Base-by-base conservation (phyloP, 2,329 filamentous ascomycete species). In the Ambrosiella cleistominuta region DNA sequence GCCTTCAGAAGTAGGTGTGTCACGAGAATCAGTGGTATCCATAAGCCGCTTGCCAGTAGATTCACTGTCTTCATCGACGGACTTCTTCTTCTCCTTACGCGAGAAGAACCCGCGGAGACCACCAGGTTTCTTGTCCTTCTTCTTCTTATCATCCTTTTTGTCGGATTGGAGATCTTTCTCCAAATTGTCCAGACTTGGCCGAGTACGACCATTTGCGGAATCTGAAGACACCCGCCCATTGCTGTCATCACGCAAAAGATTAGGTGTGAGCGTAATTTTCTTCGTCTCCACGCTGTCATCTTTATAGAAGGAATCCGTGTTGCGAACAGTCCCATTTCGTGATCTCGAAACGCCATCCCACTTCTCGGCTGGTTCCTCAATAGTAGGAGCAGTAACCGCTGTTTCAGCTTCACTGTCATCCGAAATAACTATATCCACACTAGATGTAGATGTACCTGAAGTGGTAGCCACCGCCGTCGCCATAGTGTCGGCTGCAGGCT, bases 291-390 rank as follows among this genome's bases (percentile, higher is more conserved):
- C 85, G 38, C 81, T 88, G 66, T 98, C 91, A 66, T 97, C 93
- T 69, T 89, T 95, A 75, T 96, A 96, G 75, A 97, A 96, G 0
- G 91, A 95, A 70, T 97, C 91, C 3, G 88, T 91, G 67, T 94
- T 94, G 62, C 91, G 81, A 50, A 95, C 79, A 19, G 86, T 91
- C 47, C 89, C 89, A 64, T 95, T 94, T 62, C 85, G 81, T 40
- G 88, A 89, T 66, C 84, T 80, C 67, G 76, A 77, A 1, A 73
- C 71, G 1, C 72, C 72, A 47, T 78, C 73, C 59, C 69, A 42
- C 38, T 59, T 58, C 13, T 54, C 57, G 36, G 15, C 51, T 4
- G 45, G 17, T 9, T 19, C 35, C 15, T 38, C 7, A 19, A 50
- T 45, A 13, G 13, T 42, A 6, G 42, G 7, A 13, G 36, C 27